Evolutionary conservation across 345 rosid species (phyloP), one percentile per base, ranked within the genome.

Genomic region (Salix viminalis): DNA sequence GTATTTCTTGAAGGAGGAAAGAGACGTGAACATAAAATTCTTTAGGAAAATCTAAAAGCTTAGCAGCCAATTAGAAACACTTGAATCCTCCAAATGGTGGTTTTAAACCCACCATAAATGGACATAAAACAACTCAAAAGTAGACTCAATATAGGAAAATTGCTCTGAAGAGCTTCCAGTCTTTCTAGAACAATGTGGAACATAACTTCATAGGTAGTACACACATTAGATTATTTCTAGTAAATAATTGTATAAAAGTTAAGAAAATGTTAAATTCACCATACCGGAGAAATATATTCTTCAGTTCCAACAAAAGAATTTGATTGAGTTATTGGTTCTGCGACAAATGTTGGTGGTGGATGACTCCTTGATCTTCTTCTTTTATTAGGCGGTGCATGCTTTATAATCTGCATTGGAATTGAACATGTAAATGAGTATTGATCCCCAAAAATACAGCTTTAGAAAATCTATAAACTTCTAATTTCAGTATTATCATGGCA

Each of bases 231-330:
- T 52, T 18, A 52, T 52, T 52, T 52, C 23, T 19, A 37, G 69
- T 48, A 37, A 36, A 67, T 5, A 18, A 65, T 61, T 72, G 36
- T 61, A 42, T 67, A 79, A 71, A 23, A 39, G 3, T 62, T 52
- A 37, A 75, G 64, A 24, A 70, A 10, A 70, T 4, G 24, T 5
- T 4, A 77, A 77, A 10, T 77, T 75, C 69, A 82, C 58, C 88
- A 26, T 93, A 96, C 99, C 21, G 99, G 99, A 42, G 99, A 96
- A 80, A 93, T 96, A 81, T 96, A 96, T 83, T 96, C 98, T 87
- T 93, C 97, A 32, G 97, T 96, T 76, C 99, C 99, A 52, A 96
- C 97, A 76, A 93, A 96, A 16, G 99, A 96, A 86, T 93, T 96
- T 39, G 98, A 93, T 77, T 81, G 88, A 28, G 91, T 8, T n/a